These are phyloP conservation scores for Aeschynomene evenia DNA, from an alignment of 306 rosid genomes.

Conservation along the genomic window DNA sequence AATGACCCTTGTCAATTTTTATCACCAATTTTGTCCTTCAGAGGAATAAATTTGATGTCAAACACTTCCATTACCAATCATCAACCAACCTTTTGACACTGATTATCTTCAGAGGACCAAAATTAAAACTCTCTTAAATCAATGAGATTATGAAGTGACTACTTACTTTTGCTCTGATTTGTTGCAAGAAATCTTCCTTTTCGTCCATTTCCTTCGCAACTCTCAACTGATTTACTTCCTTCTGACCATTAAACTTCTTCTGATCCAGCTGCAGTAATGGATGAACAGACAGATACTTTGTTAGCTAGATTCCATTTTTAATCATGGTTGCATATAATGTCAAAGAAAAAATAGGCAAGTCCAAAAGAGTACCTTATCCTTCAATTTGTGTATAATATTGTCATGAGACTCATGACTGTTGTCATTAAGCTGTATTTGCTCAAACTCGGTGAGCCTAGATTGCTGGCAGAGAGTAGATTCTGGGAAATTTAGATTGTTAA, in stretches of 20 bases:
- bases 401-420: conserved; percentile 37
- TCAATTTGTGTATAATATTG: conserved; percentile 29
- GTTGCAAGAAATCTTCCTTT: conserved; percentile 78
- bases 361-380: conserved; percentile 50
- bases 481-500: conserved; percentile 28
- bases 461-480: conserved; percentile 42
- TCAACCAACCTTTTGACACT: background rate
- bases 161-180: conserved; percentile 77
- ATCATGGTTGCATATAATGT: conserved; percentile 9
- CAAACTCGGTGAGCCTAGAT: conserved; percentile 33
- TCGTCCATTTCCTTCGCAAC: conserved; percentile 52
- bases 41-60: background rate
- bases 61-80: background rate
- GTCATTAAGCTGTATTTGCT: conserved; percentile 36
- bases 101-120: background rate
- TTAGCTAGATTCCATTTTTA: conserved; percentile 12
- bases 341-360: background rate
- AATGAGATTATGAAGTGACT: background rate
- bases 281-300: conserved; percentile 15
- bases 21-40: background rate
- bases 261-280: conserved; percentile 38
- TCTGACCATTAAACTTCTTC: conserved; percentile 43
- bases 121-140: background rate
- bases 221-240: conserved; percentile 44
- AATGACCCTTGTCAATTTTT: background rate